A percentile compares a stretch with the other conserved stretches of the same genome.
phyloP scores from a whole-genome alignment of 306 rosid species.

The Lathyrus sativus region DNA sequence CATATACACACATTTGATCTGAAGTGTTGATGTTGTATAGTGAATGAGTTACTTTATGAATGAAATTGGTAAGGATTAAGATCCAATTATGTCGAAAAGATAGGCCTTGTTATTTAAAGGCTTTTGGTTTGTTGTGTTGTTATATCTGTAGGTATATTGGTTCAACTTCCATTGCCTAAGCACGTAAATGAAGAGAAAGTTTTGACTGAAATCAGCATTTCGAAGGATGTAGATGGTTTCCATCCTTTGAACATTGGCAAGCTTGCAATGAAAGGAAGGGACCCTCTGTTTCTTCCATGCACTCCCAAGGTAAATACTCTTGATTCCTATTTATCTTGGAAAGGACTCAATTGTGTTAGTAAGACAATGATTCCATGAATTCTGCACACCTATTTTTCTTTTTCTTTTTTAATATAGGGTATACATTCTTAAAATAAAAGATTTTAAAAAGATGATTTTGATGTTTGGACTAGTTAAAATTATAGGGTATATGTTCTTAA shows the following conservation, averaged over 20 bases:
- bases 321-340: conserved; percentile 3
- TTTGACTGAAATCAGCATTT: conserved; percentile 75
- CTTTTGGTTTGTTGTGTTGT: conserved; percentile 37
- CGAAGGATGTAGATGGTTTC: conserved; percentile 95
- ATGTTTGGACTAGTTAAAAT: conserved; percentile 1
- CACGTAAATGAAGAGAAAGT: conserved; percentile 88
- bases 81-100: no score
- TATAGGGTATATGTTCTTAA: not conserved
- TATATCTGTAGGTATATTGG: conserved; percentile 71
- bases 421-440: not conserved
- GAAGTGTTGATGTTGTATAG: no score
- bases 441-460: not conserved
- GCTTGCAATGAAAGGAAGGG: conserved; percentile 96
- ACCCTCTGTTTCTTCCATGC: conserved; percentile 86
- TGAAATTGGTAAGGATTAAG: no score
- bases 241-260: conserved; percentile 95
- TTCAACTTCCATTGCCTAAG: conserved; percentile 92
- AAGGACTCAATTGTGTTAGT: conserved; percentile 1
- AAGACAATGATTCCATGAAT: not conserved
- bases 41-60: no score
- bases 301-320: conserved; percentile 75
- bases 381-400: not conserved
- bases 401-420: not conserved
- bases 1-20: no score
- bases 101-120: not conserved